Evolutionary conservation across 768 basidiomycete genomes (phyloP), one percentile per base, ranked within the genome.

Genomic region (Hygrocybe punicea): DNA sequence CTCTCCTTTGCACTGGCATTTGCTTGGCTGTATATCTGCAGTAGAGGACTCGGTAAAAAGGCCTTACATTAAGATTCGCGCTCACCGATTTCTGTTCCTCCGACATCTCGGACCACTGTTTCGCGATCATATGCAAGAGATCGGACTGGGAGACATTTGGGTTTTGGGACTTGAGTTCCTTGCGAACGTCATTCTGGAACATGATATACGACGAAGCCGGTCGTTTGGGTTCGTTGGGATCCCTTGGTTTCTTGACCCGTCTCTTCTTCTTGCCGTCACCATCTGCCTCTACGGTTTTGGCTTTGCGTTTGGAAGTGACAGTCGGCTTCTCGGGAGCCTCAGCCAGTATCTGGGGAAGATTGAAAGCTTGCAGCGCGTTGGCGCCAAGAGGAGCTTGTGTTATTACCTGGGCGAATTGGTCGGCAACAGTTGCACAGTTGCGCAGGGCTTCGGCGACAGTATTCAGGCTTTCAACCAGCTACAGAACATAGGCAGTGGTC

Each of bases 161-260:
- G 68, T 89, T 73, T 62, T 79, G 71, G 37, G 78, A 76, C 75
- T 87, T 85, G 63, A 95, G 78, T 56, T 83, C 78, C 58, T 82
- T 82, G 69, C 93, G 87, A 53, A 93, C 80, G 13, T 90, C 89
- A 68, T 96, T 97, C 75, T 98, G 96, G 80, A 89, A 98, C 63
- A 95, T 76, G 66, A 98, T 84, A 74, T 96, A 98, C 17, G 93
- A 93, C 6, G 91, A 91, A 13, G 93, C 81, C 24, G 96, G 95
- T 8, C 93, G 86, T 69, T 95, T 97, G 33, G 96, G 96, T 57
- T 93, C 93, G 71, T 94, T 89, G 17, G 94, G 93, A 65, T 98
- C 95, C 71, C 87, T 78, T 63, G 87, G 87, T 72, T 86, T 93
- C 56, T 75, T 76, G 62, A 76, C 76, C 61, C 84, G 80, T 69